Evolutionary conservation across 257 asterid genomes (phyloP).

Genomic region (Osmanthus fragrans): DNA sequence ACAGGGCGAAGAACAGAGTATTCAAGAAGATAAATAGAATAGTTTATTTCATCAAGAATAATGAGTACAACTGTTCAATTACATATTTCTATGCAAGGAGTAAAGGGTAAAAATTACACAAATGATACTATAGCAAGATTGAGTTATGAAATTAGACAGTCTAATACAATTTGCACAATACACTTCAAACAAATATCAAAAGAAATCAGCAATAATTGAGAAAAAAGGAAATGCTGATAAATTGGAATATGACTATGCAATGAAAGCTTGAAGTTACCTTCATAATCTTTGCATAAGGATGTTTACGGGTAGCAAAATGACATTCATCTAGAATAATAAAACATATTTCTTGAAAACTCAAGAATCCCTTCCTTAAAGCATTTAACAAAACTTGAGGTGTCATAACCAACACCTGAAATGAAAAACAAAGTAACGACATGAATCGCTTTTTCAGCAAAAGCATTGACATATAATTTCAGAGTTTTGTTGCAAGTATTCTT

Average conservation of each 20-base stretch:
- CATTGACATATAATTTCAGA: background rate
- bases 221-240: conserved; percentile 6
- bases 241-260: background rate
- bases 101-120: background rate
- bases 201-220: background rate
- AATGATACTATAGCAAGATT: background rate
- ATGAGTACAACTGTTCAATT: background rate
- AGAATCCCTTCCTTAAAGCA: conserved; percentile 62
- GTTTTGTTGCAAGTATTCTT: background rate
- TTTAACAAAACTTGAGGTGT: conserved; percentile 87
- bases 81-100: background rate
- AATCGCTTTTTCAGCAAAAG: conserved; percentile 13
- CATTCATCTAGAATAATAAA: conserved; percentile 80
- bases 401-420: conserved; percentile 77
- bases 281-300: conserved; percentile 82
- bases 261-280: conserved; percentile 43
- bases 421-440: conserved; percentile 11
- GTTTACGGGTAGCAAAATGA: conserved; percentile 78
- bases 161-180: background rate
- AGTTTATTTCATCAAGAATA: background rate
- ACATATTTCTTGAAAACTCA: conserved; percentile 50
- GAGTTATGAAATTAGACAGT: background rate
- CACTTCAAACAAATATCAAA: background rate
- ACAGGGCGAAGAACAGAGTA: background rate
- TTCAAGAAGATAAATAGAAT: background rate